phyloP scores from a whole-genome alignment of 805 yeast species.

The Candida xiaguanensis region DNA sequence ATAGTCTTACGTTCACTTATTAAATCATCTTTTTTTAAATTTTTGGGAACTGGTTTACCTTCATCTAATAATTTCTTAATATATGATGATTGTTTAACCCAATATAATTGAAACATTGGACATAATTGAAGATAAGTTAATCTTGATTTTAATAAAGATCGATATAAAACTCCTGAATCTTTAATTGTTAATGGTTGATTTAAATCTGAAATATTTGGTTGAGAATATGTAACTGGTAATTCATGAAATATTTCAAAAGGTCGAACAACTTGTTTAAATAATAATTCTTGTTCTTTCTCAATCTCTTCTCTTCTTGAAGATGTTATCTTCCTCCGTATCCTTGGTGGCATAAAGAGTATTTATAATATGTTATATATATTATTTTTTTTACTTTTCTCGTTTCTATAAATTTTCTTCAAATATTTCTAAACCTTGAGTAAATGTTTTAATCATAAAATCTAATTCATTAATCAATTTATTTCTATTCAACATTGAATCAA shows the following conservation, averaged over 20 bases:
- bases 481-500: conserved; percentile 31
- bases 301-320: conserved; percentile 39
- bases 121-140: conserved; percentile 52
- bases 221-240: conserved; percentile 61
- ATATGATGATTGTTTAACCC: conserved; percentile 69
- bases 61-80: conserved; percentile 41
- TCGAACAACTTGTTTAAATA: conserved; percentile 37
- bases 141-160: conserved; percentile 72
- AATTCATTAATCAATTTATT: conserved; percentile 32
- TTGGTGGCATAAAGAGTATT: conserved; percentile 36
- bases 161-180: conserved; percentile 70
- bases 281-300: conserved; percentile 35
- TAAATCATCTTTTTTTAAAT: conserved; percentile 15
- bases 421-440: conserved; percentile 39
- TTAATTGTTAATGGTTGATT: conserved; percentile 64
- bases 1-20: conserved; percentile 28
- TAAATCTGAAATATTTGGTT: conserved; percentile 61
- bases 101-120: conserved; percentile 71
- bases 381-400: not conserved
- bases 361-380: too few relatives aligned
- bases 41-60: conserved; percentile 33
- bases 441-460: conserved; percentile 34
- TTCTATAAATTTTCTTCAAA: conserved; percentile 26
- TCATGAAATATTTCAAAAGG: conserved; percentile 67
- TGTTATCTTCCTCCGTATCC: conserved; percentile 43